Conservation (phyloP, 108 stramenopile genomes). For the Skeletonema grethae region DNA sequence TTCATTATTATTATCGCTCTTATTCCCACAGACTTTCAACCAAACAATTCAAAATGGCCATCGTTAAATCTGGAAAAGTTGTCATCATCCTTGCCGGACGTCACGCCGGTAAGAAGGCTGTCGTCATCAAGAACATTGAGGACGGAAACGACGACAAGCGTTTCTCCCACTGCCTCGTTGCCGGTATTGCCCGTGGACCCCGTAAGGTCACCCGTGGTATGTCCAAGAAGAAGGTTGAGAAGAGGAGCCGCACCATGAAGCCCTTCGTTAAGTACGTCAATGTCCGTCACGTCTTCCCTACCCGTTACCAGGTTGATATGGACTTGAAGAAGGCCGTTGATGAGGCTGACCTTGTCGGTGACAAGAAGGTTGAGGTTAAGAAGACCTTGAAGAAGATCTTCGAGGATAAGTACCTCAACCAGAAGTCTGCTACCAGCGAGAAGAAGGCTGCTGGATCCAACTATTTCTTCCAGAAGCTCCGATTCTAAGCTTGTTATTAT, state of each 20-base stretch:
- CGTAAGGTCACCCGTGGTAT: conserved; percentile 97
- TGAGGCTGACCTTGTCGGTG: conserved; percentile 85
- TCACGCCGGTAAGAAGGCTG: conserved; percentile 99
- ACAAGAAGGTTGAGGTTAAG: conserved; percentile 84
- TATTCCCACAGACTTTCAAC: neutral
- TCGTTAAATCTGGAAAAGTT: conserved; percentile 91
- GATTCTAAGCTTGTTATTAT: conserved; percentile 78
- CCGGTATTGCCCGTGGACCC: conserved; percentile 95
- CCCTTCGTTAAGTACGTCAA: conserved; percentile 99
- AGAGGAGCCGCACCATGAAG: conserved; percentile 94
- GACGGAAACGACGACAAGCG: conserved; percentile 93
- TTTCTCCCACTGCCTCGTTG: conserved; percentile 97
- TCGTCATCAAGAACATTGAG: conserved; percentile 98
- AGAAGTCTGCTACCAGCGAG: conserved; percentile 90
- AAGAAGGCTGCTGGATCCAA: conserved; percentile 94
- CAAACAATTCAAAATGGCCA: conserved; percentile 35
- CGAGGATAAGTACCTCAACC: conserved; percentile 92
- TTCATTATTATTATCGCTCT: neutral
- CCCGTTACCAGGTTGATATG: conserved; percentile 96
- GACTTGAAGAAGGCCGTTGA: conserved; percentile 95
- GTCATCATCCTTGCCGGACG: conserved; percentile 99
- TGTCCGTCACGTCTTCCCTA: conserved; percentile 99
- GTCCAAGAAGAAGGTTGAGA: conserved; percentile 95
- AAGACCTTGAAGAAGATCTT: conserved; percentile 97
- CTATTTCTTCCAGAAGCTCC: conserved; percentile 98